These are phyloP conservation scores for Aspergillus sp. DNA, from an alignment of 2,329 filamentous ascomycete genomes.

Conservation along the genomic window DNA sequence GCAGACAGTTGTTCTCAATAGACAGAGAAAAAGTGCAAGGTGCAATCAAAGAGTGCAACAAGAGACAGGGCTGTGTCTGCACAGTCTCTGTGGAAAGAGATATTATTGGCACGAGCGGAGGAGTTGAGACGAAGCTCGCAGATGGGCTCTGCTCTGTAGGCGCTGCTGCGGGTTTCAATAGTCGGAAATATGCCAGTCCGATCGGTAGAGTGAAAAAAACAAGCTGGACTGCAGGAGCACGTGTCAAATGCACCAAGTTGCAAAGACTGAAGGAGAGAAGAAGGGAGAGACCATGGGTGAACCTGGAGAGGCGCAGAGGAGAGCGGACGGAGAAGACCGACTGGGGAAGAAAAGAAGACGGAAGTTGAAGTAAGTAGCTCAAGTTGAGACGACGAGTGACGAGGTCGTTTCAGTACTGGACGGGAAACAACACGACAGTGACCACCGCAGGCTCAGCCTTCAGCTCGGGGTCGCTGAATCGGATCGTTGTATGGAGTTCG, in stretches of 20 bases:
- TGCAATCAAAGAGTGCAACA: constrained; percentile 7
- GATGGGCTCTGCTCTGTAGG: constrained; percentile 5
- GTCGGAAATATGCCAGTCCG: background rate
- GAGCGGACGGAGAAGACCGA: background rate
- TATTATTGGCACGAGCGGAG: constrained; percentile 7
- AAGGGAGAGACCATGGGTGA: constrained; percentile 7
- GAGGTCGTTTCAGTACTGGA: background rate
- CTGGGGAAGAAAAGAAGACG: background rate
- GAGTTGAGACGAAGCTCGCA: constrained; percentile 9
- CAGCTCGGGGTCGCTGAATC: background rate
- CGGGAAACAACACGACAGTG: background rate
- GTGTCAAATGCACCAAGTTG: constrained; percentile 17
- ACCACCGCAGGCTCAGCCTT: background rate
- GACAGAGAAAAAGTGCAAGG: background rate
- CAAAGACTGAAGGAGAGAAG: constrained; percentile 10
- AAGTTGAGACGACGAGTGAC: background rate
- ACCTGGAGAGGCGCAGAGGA: background rate
- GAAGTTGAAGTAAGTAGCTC: background rate
- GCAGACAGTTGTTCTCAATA: background rate
- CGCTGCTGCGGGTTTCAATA: constrained; percentile 2
- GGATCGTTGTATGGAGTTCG: background rate
- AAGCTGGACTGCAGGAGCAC: constrained; percentile 14
- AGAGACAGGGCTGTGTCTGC: constrained; percentile 16
- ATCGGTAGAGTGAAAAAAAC: background rate
- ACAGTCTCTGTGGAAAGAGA: constrained; percentile 13